Evolutionary conservation across 176 grass and related monocot species (phyloP).

Genomic region (Saccharum officinarum): DNA sequence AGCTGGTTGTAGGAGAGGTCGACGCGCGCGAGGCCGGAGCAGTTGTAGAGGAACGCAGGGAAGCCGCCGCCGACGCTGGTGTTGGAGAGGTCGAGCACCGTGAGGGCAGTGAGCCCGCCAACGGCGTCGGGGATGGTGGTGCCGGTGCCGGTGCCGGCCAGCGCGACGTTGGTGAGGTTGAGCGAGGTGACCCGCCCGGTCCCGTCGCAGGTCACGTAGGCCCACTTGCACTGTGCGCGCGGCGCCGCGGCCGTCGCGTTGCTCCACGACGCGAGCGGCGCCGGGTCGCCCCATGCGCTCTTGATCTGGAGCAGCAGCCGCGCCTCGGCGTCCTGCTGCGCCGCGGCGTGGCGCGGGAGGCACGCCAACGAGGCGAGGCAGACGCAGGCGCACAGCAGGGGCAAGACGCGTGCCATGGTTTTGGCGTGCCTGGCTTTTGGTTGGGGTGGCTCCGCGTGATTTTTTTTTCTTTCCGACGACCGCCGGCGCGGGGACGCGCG

Average conservation of each 20-base stretch:
- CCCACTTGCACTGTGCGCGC: constrained; percentile 43
- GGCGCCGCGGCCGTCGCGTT: background rate
- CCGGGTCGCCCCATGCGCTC: constrained; percentile 42
- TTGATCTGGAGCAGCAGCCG: constrained; percentile 38
- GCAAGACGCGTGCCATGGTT: constrained; percentile 21
- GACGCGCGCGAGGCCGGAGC: constrained; percentile 34
- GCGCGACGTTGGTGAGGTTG: constrained; percentile 14
- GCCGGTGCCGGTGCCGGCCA: constrained; percentile 8
- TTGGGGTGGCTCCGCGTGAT: background rate
- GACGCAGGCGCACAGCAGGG: background rate
- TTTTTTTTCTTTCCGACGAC: background rate
- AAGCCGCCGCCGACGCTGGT: constrained; percentile 58
- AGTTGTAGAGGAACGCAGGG: constrained; percentile 57
- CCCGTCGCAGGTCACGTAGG: constrained; percentile 23
- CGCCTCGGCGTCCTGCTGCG: constrained; percentile 33
- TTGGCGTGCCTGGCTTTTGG: background rate
- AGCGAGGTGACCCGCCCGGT: constrained; percentile 40
- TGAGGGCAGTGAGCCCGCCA: constrained; percentile 51
- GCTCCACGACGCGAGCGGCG: constrained; percentile 37
- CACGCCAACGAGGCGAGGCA: background rate
- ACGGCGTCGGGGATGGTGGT: constrained; percentile 41
- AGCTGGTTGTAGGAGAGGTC: constrained; percentile 42
- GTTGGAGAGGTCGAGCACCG: constrained; percentile 49
- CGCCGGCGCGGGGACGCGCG: background rate
- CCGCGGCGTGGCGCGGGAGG: constrained; percentile 24